These are phyloP conservation scores for Ogataea ganodermae DNA, from an alignment of 805 yeast genomes.

Conservation along the genomic window DNA sequence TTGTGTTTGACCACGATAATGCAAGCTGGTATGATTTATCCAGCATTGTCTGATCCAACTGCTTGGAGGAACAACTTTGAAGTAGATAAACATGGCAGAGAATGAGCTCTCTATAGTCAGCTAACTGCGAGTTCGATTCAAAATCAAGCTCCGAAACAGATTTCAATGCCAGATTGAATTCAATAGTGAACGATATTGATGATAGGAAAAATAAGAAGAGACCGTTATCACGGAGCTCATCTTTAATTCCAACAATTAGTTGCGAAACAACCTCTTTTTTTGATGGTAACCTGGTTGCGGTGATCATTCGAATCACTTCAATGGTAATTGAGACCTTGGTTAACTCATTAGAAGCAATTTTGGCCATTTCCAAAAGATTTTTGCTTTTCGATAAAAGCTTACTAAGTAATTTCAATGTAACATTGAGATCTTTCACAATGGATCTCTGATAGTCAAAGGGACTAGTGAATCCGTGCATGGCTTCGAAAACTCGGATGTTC, in stretches of 20 bases:
- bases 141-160: constrained; percentile 19
- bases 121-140: constrained; percentile 17
- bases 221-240: constrained; percentile 30
- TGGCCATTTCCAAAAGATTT: constrained; percentile 9
- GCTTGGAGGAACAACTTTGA: constrained; percentile 19
- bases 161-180: constrained; percentile 29
- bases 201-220: constrained; percentile 34
- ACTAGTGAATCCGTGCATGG: neutral
- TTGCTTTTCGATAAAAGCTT: constrained; percentile 24
- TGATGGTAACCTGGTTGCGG: constrained; percentile 18
- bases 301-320: constrained; percentile 27
- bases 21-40: constrained; percentile 13
- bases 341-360: constrained; percentile 20
- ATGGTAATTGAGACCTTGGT: constrained; percentile 24
- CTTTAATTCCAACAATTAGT: constrained; percentile 27
- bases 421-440: constrained; percentile 12
- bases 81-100: constrained; percentile 27
- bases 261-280: constrained; percentile 28
- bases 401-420: constrained; percentile 22
- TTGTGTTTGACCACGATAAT: constrained; percentile 10
- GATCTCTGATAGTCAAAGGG: constrained; percentile 11
- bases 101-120: constrained; percentile 18
- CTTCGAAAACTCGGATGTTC: constrained; percentile 22
- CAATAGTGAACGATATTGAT: constrained; percentile 26
- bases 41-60: constrained; percentile 12